Base-by-base conservation (phyloP, 2,329 filamentous ascomycete genomes). In the Cladorrhinum sp. region DNA sequence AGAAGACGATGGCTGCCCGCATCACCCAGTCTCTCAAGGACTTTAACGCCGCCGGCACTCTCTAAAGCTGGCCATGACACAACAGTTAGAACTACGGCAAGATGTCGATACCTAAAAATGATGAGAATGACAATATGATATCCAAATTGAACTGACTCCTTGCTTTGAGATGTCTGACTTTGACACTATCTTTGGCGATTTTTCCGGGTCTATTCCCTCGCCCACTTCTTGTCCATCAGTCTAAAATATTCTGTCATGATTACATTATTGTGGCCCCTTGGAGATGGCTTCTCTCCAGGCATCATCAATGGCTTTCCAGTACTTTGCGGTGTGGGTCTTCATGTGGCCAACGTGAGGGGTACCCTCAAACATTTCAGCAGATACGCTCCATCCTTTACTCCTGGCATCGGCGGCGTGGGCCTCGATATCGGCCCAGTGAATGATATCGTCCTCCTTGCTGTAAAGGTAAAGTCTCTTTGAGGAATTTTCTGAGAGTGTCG, bases 1-100 rank as follows among this genome's bases (percentile, higher is more conserved):
- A 99, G 87, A 96, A 97, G 88, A 92, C 89, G 73, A 99, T 98
- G 95, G 85, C 82, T 73, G 79, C 82, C 71, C 91, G 95, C 78
- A 86, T 97, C 67, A 74, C 85, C 69, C 86, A 88, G 75, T 93
- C 90, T 62, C 87, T 99, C 65, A 81, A 88, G 72, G 93, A 98
- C 83, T 99, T 99, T 85, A 93, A 95, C 82, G 85, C 91, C 70
- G 84, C 89, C 71, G 84, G 84, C 72, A 84, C 92, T 79, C 78
- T 93, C 77, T 96, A 90, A 85, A 8, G 4, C 10, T 25, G 27
- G 23, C 24, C 2, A 20, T 9, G 20, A 9, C n/a, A 24, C 13
- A 45, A 22, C 10, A 10, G 32, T 23, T 22, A 23, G 18, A 29
- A 23, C n/a, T 48, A 24, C 22, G n/a, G 13, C 38, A 24, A 25